Conservation (phyloP, 2,329 filamentous ascomycete species). For the Claviceps maximensis region DNA sequence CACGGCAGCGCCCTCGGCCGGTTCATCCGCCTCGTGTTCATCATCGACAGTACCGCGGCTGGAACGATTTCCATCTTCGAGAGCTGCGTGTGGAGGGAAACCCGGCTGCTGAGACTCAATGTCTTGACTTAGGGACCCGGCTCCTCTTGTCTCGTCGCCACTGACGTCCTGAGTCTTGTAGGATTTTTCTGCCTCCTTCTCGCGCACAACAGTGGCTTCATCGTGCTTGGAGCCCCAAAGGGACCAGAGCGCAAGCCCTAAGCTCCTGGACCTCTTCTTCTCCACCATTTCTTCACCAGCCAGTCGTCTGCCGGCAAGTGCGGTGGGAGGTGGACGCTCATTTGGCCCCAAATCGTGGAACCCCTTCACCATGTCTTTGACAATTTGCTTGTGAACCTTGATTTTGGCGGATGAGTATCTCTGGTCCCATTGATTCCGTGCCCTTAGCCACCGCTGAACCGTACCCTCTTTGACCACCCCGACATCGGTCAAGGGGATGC, state of each 20-base stretch:
- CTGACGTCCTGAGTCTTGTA: conserved; percentile 20
- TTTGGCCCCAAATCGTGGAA: conserved; percentile 57
- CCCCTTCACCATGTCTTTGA: conserved; percentile 58
- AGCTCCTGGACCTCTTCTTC: conserved; percentile 50
- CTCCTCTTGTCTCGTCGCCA: conserved; percentile 28
- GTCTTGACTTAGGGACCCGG: conserved; percentile 27
- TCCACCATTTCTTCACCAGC: conserved; percentile 25
- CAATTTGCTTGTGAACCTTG: conserved; percentile 58
- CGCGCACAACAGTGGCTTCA: conserved; percentile 52
- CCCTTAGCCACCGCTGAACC: conserved; percentile 69
- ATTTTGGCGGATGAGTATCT: conserved; percentile 58
- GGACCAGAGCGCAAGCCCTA: conserved; percentile 72
- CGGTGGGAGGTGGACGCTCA: conserved; percentile 72
- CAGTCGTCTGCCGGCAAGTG: conserved; percentile 59
- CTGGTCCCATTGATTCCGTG: conserved; percentile 59
- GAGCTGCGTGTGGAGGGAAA: conserved; percentile 9
- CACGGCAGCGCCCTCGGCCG: conserved; percentile 24
- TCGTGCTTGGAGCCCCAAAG: conserved; percentile 86
- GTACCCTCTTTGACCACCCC: conserved; percentile 71
- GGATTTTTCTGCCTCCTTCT: conserved; percentile 35
- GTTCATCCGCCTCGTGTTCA: conserved; percentile 31
- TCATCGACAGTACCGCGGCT: conserved; percentile 35
- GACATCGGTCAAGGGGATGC: conserved; percentile 47
- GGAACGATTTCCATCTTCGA: conserved; percentile 25
- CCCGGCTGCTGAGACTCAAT: conserved; percentile 24